Conservation (phyloP, 192 early-diverging fungal species). For the Allomyces macrogynus region DNA sequence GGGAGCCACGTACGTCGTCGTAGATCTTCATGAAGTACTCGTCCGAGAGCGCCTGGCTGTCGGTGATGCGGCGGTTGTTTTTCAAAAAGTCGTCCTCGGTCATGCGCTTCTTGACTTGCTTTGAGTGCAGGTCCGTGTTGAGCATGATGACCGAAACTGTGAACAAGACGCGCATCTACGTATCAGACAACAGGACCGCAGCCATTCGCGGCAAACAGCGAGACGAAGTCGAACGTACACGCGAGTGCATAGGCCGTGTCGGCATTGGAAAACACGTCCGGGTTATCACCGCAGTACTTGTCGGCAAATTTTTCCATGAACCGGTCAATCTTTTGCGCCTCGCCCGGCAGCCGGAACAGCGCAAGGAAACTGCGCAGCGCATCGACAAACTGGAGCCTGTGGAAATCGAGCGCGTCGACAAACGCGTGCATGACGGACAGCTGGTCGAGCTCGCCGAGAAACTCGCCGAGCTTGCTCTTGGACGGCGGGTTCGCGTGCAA, state of each 20-base stretch:
- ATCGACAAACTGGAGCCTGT: slow-evolving; percentile 24
- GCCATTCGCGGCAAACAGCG: too few species aligned
- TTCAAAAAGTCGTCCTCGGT: slow-evolving; percentile 29
- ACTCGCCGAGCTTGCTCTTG: slow-evolving; percentile 37
- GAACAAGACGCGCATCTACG: too few species aligned
- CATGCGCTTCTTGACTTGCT: slow-evolving; percentile 38
- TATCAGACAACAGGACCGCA: too few species aligned
- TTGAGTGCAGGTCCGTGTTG: slow-evolving; percentile 37
- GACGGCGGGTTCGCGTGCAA: slow-evolving; percentile 15
- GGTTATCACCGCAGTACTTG: slow-evolving; percentile 37
- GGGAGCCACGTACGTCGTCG: slow-evolving; percentile 4
- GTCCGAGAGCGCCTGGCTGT: slow-evolving; percentile 5
- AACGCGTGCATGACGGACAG: slow-evolving; percentile 38
- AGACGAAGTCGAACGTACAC: slow-evolving; percentile 3
- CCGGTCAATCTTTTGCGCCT: slow-evolving; percentile 45
- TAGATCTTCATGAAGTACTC: slow-evolving; percentile 6
- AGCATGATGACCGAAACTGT: slow-evolving; percentile 37
- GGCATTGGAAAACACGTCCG: slow-evolving; percentile 32
- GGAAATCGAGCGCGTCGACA: slow-evolving; percentile 35
- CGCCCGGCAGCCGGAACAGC: slow-evolving; percentile 37
- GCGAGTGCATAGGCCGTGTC: slow-evolving; percentile 41
- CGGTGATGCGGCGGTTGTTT: slow-evolving; percentile 22
- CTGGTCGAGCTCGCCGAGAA: slow-evolving; percentile 29
- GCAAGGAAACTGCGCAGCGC: slow-evolving; percentile 35
- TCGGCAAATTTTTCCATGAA: slow-evolving; percentile 51